These are phyloP conservation scores for Aspergillus sp. DNA, from an alignment of 2,329 filamentous ascomycete species.

Conservation along the genomic window DNA sequence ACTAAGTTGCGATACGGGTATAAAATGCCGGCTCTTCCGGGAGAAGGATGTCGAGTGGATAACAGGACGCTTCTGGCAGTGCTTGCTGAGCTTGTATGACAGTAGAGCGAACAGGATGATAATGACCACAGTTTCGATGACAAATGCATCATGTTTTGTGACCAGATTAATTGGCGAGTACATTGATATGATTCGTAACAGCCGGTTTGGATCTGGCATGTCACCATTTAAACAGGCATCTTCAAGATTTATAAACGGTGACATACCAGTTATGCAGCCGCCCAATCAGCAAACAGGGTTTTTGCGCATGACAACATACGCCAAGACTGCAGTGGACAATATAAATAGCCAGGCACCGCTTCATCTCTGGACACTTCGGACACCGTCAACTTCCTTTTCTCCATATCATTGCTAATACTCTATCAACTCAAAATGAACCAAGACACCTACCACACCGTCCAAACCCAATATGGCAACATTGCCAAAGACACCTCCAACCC, in stretches of 20 bases:
- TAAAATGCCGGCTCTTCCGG: background rate
- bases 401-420: background rate
- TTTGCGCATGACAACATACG: background rate
- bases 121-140: too few species aligned
- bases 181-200: too few species aligned
- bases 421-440: background rate
- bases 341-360: background rate
- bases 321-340: background rate
- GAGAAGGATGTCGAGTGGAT: constrained; percentile 3
- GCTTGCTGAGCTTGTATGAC: constrained; percentile 1
- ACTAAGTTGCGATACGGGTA: constrained; percentile 3
- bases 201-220: too few species aligned
- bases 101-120: too few species aligned
- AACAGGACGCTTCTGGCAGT: background rate
- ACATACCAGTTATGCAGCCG: constrained; percentile 1
- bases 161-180: too few species aligned
- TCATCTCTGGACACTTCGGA: background rate
- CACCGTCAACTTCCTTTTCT: background rate
- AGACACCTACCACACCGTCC: constrained; percentile 12
- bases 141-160: too few species aligned
- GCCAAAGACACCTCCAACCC: constrained; percentile 1
- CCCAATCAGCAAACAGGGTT: background rate
- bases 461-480: constrained; percentile 8
- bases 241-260: background rate
- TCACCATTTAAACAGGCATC: background rate